phyloP scores from a whole-genome alignment of 1,284 basidiomycete genomes.

The Heimioporus retisporus region DNA sequence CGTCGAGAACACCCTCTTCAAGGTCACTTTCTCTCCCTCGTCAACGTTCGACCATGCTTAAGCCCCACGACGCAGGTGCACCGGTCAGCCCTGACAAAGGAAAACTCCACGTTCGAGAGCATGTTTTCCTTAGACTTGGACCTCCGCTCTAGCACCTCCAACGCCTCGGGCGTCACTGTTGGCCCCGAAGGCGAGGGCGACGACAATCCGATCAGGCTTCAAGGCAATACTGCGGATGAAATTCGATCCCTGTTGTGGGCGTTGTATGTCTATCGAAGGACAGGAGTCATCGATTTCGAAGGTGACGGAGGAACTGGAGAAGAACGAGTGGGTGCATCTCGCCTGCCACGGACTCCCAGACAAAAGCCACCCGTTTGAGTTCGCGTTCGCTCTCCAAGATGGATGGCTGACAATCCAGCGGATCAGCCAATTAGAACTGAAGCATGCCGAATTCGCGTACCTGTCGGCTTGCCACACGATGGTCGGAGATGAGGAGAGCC shows the following conservation, averaged over 20 bases:
- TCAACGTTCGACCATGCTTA: constrained; percentile 18
- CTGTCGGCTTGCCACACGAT: too few species aligned
- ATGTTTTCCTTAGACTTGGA: constrained; percentile 60
- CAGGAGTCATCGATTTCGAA: too few species aligned
- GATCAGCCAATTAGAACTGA: too few species aligned
- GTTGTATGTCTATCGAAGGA: too few species aligned
- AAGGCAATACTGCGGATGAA: constrained; percentile 58
- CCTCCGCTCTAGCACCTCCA: constrained; percentile 37
- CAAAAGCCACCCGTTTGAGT: too few species aligned
- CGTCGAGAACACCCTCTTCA: constrained; percentile 60
- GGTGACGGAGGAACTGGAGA: too few species aligned
- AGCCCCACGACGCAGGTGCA: constrained; percentile 52
- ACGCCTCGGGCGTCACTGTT: constrained; percentile 33
- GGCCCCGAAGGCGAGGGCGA: constrained; percentile 57
- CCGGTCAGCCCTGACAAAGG: constrained; percentile 59
- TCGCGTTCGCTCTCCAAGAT: too few species aligned
- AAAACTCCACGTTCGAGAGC: constrained; percentile 61
- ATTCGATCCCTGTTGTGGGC: constrained; percentile 60
- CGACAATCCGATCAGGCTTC: constrained; percentile 58
- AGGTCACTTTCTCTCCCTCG: constrained; percentile 42
- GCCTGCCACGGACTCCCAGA: too few species aligned
- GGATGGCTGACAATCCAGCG: too few species aligned
- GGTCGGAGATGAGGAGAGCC: too few species aligned
- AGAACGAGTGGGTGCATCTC: too few species aligned
- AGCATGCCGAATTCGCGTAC: too few species aligned